A percentile compares a stretch with the other conserved stretches of the same genome.
Conservation (phyloP, 768 basidiomycete genomes). For the Tulasnella sp. region DNA sequence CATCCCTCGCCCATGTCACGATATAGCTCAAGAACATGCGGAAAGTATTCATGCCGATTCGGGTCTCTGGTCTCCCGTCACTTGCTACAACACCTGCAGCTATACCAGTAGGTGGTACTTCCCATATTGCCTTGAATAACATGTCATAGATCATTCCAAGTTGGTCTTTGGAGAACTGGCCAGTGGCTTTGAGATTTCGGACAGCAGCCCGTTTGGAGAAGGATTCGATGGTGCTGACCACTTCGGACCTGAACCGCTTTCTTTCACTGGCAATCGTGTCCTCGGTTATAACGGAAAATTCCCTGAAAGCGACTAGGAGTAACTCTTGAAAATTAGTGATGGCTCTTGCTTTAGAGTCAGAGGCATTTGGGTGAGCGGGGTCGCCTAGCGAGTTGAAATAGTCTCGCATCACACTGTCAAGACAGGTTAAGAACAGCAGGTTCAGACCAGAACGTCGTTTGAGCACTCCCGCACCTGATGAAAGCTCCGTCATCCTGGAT, state of each 20-base stretch:
- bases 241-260: constrained; percentile 70
- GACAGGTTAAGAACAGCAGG: neutral
- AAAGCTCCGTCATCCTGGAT: constrained; percentile 96
- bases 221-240: constrained; percentile 82
- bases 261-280: constrained; percentile 85
- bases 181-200: constrained; percentile 68
- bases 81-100: constrained; percentile 22
- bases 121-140: constrained; percentile 64
- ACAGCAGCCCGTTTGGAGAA: constrained; percentile 89
- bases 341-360: constrained; percentile 77
- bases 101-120: constrained; percentile 37
- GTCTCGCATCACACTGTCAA: constrained; percentile 70
- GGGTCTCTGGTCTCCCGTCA: constrained; percentile 76
- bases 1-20: constrained; percentile 90
- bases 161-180: constrained; percentile 76
- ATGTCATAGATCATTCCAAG: constrained; percentile 65
- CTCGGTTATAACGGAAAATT: constrained; percentile 92
- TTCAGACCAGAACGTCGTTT: neutral
- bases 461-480: constrained; percentile 53
- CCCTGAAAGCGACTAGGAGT: constrained; percentile 91
- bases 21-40: constrained; percentile 81
- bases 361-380: constrained; percentile 81
- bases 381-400: constrained; percentile 91
- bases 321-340: constrained; percentile 97
- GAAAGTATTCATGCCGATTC: constrained; percentile 78